Conservation (phyloP, 495 filamentous ascomycete genomes). For the Penicillium steckii region DNA sequence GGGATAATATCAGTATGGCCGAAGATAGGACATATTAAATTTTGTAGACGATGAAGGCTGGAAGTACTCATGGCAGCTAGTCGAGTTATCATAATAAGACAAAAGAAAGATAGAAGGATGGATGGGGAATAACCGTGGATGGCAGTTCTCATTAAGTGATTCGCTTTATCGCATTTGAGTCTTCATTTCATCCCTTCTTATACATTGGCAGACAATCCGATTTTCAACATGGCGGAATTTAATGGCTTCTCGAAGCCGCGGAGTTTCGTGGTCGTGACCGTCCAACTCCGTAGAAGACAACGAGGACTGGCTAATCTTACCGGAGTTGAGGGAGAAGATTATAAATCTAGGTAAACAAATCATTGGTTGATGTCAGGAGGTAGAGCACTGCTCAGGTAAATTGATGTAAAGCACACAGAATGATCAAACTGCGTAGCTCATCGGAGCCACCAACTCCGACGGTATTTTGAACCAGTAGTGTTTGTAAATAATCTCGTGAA, state of each 20-base stretch:
- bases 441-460: constrained; percentile 9
- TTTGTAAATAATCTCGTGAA: background rate
- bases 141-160: background rate
- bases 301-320: background rate
- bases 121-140: background rate
- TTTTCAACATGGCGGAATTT: too few species aligned
- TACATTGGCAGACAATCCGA: too few species aligned
- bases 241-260: too few species aligned
- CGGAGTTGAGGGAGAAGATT: background rate
- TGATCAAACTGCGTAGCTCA: constrained; percentile 5
- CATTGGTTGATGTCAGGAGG: too few species aligned
- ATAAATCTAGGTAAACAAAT: background rate
- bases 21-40: background rate
- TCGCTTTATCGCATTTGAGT: background rate
- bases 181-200: background rate
- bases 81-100: constrained; percentile 5
- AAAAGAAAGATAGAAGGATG: background rate
- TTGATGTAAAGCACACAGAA: constrained; percentile 9
- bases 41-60: constrained; percentile 1
- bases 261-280: constrained; percentile 7
- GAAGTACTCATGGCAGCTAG: constrained; percentile 1
- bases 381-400: background rate
- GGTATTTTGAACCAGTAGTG: background rate
- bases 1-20: background rate
- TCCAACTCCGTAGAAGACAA: constrained; percentile 1